A percentile compares a stretch with the other conserved stretches of the same genome.
Evolutionary conservation across 306 rosid genomes (phyloP).

Genomic region (Lablab purpureus): DNA sequence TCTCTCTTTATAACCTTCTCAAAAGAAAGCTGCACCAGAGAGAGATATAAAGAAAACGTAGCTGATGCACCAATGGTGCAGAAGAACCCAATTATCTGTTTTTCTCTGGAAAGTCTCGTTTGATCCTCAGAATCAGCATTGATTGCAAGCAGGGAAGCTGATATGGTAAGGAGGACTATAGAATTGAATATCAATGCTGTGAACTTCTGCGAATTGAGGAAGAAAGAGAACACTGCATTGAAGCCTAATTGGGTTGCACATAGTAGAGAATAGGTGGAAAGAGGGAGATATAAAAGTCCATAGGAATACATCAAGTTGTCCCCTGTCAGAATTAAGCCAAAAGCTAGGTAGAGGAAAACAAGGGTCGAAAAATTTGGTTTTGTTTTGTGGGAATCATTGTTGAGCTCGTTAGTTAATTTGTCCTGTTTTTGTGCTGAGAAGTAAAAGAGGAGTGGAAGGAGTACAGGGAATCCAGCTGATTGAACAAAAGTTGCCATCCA

Average conservation of each 20-base stretch:
- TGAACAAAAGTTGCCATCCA: conserved; percentile 79
- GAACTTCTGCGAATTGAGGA: conserved; percentile 66
- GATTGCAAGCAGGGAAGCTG: conserved; percentile 63
- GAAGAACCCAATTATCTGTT: conserved; percentile 56
- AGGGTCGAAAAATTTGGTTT: conserved; percentile 40
- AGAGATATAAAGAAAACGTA: conserved; percentile 58
- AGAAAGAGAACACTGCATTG: conserved; percentile 64
- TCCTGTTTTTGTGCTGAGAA: conserved; percentile 28
- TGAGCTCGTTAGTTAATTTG: conserved; percentile 23
- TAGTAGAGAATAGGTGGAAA: conserved; percentile 67
- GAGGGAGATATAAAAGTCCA: conserved; percentile 68
- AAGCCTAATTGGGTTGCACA: conserved; percentile 74
- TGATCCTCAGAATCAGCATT: conserved; percentile 56
- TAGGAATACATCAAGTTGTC: conserved; percentile 67
- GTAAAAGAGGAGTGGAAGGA: conserved; percentile 55
- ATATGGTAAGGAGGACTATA: conserved; percentile 60
- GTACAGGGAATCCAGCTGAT: conserved; percentile 71
- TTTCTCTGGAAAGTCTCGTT: conserved; percentile 28
- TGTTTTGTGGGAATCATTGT: conserved; percentile 36
- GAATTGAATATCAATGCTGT: conserved; percentile 64
- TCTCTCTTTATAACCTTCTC: conserved; percentile 58
- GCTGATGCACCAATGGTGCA: conserved; percentile 68
- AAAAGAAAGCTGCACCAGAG: conserved; percentile 63
- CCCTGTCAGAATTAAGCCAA: conserved; percentile 54
- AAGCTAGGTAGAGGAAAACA: conserved; percentile 46